Percentiles rank a stretch among this genome's conserved stretches.
These are phyloP conservation scores for Aleurites moluccanus DNA, from an alignment of 441 rosid species.

Conservation along the genomic window DNA sequence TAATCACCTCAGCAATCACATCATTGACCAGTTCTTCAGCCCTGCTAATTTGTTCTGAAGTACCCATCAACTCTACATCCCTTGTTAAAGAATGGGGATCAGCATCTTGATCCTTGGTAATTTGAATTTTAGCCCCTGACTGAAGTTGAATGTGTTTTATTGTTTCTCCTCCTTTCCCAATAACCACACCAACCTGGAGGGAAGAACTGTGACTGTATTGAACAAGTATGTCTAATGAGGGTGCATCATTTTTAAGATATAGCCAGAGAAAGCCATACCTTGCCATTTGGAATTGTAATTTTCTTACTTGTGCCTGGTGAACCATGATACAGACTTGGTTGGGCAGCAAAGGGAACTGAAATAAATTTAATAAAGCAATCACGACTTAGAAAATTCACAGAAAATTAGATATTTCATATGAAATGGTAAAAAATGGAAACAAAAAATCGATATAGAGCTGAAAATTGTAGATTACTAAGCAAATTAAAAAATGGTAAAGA, in stretches of 20 bases:
- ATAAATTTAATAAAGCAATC: not conserved
- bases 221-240: not conserved
- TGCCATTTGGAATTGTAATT: conserved; percentile 33
- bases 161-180: conserved; percentile 35
- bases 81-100: conserved; percentile 35
- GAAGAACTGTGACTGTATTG: not conserved
- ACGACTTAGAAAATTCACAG: not conserved
- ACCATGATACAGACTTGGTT: conserved; percentile 16
- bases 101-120: conserved; percentile 32
- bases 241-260: not conserved
- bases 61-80: conserved; percentile 34
- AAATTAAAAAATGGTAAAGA: not conserved
- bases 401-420: not conserved
- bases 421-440: not conserved
- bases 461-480: not conserved
- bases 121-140: conserved; percentile 33
- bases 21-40: conserved; percentile 33
- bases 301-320: conserved; percentile 19
- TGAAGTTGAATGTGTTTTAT: conserved; percentile 27
- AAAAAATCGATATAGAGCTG: not conserved
- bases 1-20: conserved; percentile 29
- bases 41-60: conserved; percentile 30
- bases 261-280: conserved; percentile 19
- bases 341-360: conserved; percentile 18
- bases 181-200: conserved; percentile 32